phyloP scores from a whole-genome alignment of 1,139 yeast species.

The Yamadazyma conglobata region DNA sequence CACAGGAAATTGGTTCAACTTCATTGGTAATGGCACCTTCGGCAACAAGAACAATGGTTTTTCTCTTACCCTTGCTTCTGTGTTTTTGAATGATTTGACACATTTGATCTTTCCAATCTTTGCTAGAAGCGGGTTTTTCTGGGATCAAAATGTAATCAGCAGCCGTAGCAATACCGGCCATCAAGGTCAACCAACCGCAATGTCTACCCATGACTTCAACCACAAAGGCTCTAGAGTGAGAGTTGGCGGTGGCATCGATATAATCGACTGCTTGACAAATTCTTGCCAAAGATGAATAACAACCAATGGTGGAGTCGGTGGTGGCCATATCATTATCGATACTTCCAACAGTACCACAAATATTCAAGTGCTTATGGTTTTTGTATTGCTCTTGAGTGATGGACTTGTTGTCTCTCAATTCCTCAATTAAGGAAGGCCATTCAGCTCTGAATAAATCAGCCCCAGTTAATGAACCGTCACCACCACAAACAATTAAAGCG shows the following conservation, averaged over 20 bases:
- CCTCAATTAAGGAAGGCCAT: conserved; percentile 85
- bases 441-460: conserved; percentile 91
- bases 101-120: conserved; percentile 76
- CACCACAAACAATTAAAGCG: conserved; percentile 96
- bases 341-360: conserved; percentile 94
- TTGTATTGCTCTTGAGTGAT: conserved; percentile 55
- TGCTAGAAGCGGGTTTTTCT: conserved; percentile 66
- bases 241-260: conserved; percentile 94
- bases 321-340: conserved; percentile 97
- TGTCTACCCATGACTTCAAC: conserved; percentile 99
- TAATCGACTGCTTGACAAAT: conserved; percentile 92
- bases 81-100: conserved; percentile 69
- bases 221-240: conserved; percentile 96
- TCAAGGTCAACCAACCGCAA: conserved; percentile 97
- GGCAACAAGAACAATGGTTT: conserved; percentile 93
- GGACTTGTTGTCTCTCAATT: conserved; percentile 52
- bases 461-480: conserved; percentile 97
- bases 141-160: conserved; percentile 95
- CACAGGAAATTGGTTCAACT: conserved; percentile 75
- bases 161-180: conserved; percentile 94
- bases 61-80: conserved; percentile 83
- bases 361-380: conserved; percentile 70
- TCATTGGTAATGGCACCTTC: conserved; percentile 93
- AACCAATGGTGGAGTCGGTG: conserved; percentile 96
- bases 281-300: conserved; percentile 88